Percentiles rank a stretch among this genome's conserved stretches.
phyloP scores from a whole-genome alignment of 352 stramenopile genomes.

The Phytophthora pistaciae region DNA sequence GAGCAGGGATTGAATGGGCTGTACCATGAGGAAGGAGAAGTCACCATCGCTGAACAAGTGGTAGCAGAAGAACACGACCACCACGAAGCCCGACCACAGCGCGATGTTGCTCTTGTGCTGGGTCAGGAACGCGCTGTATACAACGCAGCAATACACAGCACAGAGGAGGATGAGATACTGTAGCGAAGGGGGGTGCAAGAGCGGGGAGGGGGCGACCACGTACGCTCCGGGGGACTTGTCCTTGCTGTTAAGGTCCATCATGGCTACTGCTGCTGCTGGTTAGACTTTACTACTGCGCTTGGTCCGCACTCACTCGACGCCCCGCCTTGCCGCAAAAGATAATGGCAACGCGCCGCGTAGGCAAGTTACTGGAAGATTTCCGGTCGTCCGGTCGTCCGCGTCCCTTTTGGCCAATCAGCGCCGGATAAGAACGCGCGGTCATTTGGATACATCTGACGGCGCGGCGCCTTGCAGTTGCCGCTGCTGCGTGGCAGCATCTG shows the following conservation, averaged over 20 bases:
- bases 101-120: conserved; percentile 96
- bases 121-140: conserved; percentile 67
- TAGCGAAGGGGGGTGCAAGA: background rate
- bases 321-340: conserved; percentile 24
- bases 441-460: conserved; percentile 7
- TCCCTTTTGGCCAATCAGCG: conserved; percentile 8
- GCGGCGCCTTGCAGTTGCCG: background rate
- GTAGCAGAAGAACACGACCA: conserved; percentile 96
- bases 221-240: conserved; percentile 66
- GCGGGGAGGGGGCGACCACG: conserved; percentile 12
- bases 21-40: conserved; percentile 99
- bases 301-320: background rate
- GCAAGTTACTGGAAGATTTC: conserved; percentile 28
- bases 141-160: background rate
- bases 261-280: conserved; percentile 5
- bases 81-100: conserved; percentile 97
- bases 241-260: conserved; percentile 65
- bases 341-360: conserved; percentile 22
- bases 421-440: conserved; percentile 14
- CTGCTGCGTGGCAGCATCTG: background rate
- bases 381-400: conserved; percentile 21
- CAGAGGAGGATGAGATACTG: background rate
- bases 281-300: background rate
- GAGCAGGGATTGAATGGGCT: background rate
- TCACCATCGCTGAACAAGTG: conserved; percentile 97